Evolutionary conservation across 2,329 filamentous ascomycete genomes (phyloP), one percentile per base, ranked within the genome.

Genomic region (Fusarium subtropicale): DNA sequence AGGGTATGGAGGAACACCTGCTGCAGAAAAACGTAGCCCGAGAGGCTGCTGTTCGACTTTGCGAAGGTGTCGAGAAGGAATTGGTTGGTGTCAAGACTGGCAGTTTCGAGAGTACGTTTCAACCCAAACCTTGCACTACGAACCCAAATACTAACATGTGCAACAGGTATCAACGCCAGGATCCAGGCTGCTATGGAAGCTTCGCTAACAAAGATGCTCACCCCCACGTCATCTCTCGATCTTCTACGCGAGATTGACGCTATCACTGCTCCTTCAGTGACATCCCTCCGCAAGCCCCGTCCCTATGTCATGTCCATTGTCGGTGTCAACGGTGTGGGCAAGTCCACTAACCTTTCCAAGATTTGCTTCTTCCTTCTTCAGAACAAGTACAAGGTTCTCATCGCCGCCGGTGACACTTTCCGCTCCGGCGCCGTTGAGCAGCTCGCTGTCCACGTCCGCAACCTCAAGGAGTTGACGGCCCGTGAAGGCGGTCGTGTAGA

Each of bases 261-360:
- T 45, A 88, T 97, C 66, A 91, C 89, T 9, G 84, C 88, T 13
- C 90, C 92, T 1, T 82, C 90, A 1, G 84, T 83, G 24, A 87
- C 89, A 5, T 90, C 89, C 31, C 84, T 90, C 64, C 83, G 87
- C 71, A 85, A 86, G 63, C 81, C 87, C 22, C 91, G 96, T 6
- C 96, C 96, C 44, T 99, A 98, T 78, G 95, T 98, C 75, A 97
- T 99, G 78, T 97, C 94, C 60, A 97, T 99, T 66, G 96, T 99
- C 44, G 96, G 96, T 66, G 96, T 99, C 77, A 99, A 99, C 79
- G 96, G 96, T 56, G 96, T 99, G 38, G 96, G 96, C 76, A 99
- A 99, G 83, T 97, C 94, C 18, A 99, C 96, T 54, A 98, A 97
- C 78, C 86, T 99, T 38, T 95, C 93, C 79, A 99, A 99, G 81